phyloP scores from a whole-genome alignment of 108 stramenopile species.

The Mediolabrus comicus region DNA sequence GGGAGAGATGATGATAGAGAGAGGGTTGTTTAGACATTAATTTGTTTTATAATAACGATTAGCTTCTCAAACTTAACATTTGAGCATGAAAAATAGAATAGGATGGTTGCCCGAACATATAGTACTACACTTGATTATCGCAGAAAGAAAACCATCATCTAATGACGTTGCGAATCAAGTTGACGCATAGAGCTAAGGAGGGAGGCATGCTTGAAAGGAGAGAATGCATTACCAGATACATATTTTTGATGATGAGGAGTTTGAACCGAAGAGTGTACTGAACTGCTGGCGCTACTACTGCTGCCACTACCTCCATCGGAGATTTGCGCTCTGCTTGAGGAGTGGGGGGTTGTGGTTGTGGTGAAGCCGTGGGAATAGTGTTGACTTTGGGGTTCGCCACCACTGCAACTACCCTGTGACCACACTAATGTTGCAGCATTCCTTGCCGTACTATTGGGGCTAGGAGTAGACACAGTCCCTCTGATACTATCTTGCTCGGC shows the following conservation, averaged over 20 bases:
- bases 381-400: neutral
- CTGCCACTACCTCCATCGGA: neutral
- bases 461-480: neutral
- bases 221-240: neutral
- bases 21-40: neutral
- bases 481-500: neutral
- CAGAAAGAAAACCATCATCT: neutral
- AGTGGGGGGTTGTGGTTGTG: neutral
- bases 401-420: neutral
- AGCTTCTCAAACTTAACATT: neutral
- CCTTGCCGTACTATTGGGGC: too few relatives aligned
- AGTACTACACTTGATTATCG: neutral
- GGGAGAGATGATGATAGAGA: neutral
- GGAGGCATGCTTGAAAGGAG: neutral
- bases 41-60: neutral
- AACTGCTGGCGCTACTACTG: neutral
- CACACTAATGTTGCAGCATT: neutral
- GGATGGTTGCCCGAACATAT: too few relatives aligned
- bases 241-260: neutral
- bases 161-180: constrained; percentile 2
- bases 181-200: neutral
- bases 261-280: constrained; percentile 2
- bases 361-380: too few relatives aligned
- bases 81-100: too few relatives aligned
- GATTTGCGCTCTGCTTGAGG: neutral